phyloP scores from a whole-genome alignment of 805 yeast species.

The Komagataella pseudopastoris region DNA sequence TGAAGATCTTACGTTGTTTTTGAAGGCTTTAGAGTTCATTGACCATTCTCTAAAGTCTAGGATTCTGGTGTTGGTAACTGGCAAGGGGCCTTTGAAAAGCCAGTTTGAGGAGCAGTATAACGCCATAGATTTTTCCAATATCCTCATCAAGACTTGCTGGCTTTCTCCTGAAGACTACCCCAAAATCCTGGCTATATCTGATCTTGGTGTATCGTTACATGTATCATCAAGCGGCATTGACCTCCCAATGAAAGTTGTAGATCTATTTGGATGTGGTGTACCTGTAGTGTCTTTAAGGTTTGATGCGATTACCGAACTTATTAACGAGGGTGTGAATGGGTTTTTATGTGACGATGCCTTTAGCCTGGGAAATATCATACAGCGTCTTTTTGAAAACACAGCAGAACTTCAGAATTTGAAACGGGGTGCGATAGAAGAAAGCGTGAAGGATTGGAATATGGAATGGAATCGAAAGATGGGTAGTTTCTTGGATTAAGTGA shows the following conservation, averaged over 20 bases:
- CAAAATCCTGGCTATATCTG: conserved; percentile 56
- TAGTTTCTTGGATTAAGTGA: conserved; percentile 32
- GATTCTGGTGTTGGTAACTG: conserved; percentile 74
- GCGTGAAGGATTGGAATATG: conserved; percentile 55
- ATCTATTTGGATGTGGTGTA: conserved; percentile 89
- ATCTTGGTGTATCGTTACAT: conserved; percentile 83
- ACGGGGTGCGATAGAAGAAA: conserved; percentile 63
- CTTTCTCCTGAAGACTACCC: conserved; percentile 72
- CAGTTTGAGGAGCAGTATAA: conserved; percentile 35
- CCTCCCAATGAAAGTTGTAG: conserved; percentile 94
- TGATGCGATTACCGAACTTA: conserved; percentile 69
- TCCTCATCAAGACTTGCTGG: conserved; percentile 62
- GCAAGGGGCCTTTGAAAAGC: conserved; percentile 77
- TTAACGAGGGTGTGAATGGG: conserved; percentile 60
- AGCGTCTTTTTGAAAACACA: conserved; percentile 16
- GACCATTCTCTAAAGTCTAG: conserved; percentile 25
- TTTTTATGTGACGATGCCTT: conserved; percentile 28
- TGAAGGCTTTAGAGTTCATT: conserved; percentile 54
- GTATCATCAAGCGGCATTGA: conserved; percentile 88
- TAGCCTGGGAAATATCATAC: conserved; percentile 31
- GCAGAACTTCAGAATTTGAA: conserved; percentile 25
- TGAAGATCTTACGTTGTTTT: conserved; percentile 65
- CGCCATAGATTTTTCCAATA: conserved; percentile 25
- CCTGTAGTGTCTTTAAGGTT: conserved; percentile 78
- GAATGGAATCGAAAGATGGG: conserved; percentile 54